These are phyloP conservation scores for Eucalyptus marginata DNA, from an alignment of 345 rosid species.

Conservation along the genomic window DNA sequence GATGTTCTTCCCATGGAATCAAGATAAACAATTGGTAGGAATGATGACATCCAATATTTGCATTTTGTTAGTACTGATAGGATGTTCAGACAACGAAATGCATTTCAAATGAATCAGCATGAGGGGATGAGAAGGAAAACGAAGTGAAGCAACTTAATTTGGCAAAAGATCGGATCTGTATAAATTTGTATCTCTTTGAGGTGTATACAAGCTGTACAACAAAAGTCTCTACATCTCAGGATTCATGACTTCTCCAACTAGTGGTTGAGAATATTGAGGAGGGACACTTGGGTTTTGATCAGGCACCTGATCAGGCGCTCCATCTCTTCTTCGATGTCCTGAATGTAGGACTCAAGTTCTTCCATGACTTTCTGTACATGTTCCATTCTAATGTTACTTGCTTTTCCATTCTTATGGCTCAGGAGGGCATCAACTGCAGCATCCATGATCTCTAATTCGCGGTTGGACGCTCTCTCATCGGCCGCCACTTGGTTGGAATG, in stretches of 20 bases:
- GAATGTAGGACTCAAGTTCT: constrained; percentile 19
- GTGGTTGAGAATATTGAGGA: constrained; percentile 19
- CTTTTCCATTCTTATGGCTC: not conserved
- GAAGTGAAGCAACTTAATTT: not conserved
- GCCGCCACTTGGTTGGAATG: not conserved
- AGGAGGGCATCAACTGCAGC: not conserved
- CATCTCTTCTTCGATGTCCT: constrained; percentile 29
- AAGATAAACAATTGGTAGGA: not conserved
- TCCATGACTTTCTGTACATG: constrained; percentile 6
- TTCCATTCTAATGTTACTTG: not conserved
- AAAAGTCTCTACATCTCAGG: not conserved
- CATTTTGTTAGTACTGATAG: not conserved
- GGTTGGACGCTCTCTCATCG: not conserved
- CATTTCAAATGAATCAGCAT: not conserved
- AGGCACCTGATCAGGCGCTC: constrained; percentile 19
- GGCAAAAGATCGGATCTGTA: not conserved
- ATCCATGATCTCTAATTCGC: constrained; percentile 3
- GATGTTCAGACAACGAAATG: not conserved
- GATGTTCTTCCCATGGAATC: not conserved
- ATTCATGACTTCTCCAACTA: not conserved
- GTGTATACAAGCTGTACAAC: not conserved
- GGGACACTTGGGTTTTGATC: constrained; percentile 32
- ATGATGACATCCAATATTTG: not conserved
- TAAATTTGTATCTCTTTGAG: not conserved
- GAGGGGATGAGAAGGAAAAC: not conserved